phyloP scores from a whole-genome alignment of 75 land plant genomes.

The Pinus taeda region DNA sequence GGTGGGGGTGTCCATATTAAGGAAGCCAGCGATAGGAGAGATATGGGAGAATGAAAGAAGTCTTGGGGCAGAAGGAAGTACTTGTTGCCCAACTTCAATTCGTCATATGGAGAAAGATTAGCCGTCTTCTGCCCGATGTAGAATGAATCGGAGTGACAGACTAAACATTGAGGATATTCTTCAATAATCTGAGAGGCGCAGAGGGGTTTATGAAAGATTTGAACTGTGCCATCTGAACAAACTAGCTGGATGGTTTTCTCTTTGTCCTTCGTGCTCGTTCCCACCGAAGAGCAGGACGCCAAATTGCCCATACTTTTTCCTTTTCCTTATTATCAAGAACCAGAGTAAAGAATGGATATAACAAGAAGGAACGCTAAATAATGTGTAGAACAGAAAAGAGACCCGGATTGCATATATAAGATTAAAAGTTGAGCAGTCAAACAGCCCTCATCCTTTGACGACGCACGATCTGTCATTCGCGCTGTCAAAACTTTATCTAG shows the following conservation, averaged over 20 bases:
- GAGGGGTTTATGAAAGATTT: slow-evolving; percentile 11
- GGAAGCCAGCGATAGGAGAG: slow-evolving; percentile 37
- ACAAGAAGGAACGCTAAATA: too few species aligned
- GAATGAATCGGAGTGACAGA: slow-evolving; percentile 55
- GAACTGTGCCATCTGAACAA: slow-evolving; percentile 24
- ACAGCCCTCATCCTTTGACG: too few species aligned
- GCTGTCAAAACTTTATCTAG: too few species aligned
- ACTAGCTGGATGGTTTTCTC: slow-evolving; percentile 21
- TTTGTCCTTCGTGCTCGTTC: too few species aligned
- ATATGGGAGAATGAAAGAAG: slow-evolving; percentile 42
- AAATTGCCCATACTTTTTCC: slow-evolving; percentile 4
- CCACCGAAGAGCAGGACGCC: neutral
- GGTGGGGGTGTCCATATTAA: slow-evolving; percentile 6
- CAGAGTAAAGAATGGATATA: too few species aligned
- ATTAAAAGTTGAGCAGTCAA: too few species aligned
- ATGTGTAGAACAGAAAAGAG: too few species aligned
- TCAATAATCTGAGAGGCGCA: slow-evolving; percentile 24
- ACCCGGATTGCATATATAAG: too few species aligned
- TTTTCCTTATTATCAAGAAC: too few species aligned
- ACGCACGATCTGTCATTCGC: too few species aligned
- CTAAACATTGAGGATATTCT: slow-evolving; percentile 34
- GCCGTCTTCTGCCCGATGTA: slow-evolving; percentile 56
- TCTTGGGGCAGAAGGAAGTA: slow-evolving; percentile 50
- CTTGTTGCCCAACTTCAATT: slow-evolving; percentile 37
- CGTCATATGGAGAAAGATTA: slow-evolving; percentile 22